These are phyloP conservation scores for Neoboletus brunneissimus DNA, from an alignment of 768 basidiomycete species.

Conservation along the genomic window DNA sequence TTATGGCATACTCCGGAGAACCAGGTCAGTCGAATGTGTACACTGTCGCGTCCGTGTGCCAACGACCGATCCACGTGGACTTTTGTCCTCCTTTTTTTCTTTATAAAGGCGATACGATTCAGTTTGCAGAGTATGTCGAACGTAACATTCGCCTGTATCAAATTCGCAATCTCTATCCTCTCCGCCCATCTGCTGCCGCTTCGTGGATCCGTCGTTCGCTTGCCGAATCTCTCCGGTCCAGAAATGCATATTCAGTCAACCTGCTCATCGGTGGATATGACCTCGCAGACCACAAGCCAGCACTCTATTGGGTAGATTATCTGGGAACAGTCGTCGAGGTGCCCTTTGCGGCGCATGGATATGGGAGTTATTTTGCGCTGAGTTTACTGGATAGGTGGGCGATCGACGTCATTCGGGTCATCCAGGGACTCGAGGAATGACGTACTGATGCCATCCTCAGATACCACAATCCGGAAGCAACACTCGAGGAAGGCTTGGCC, in stretches of 20 bases:
- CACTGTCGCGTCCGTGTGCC: background rate
- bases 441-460: constrained; percentile 35
- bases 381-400: constrained; percentile 86
- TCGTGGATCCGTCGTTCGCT: constrained; percentile 93
- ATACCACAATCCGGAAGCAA: constrained; percentile 88
- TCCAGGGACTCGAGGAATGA: background rate
- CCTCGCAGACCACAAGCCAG: constrained; percentile 64
- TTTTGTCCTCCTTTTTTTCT: too few relatives aligned
- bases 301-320: constrained; percentile 95
- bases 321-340: constrained; percentile 86
- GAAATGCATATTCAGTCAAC: constrained; percentile 87
- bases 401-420: background rate
- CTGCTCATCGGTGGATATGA: constrained; percentile 93
- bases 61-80: background rate
- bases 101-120: constrained; percentile 81
- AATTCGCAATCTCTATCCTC: constrained; percentile 87
- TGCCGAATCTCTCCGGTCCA: constrained; percentile 85
- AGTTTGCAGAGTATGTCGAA: constrained; percentile 95
- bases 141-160: constrained; percentile 95
- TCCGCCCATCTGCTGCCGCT: constrained; percentile 87
- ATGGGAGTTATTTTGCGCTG: constrained; percentile 89
- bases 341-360: constrained; percentile 94
- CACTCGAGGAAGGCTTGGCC: constrained; percentile 81
- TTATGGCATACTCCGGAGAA: constrained; percentile 95
- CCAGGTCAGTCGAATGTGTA: constrained; percentile 53